phyloP scores from a whole-genome alignment of 495 filamentous ascomycete genomes.

The Xylona heveae region DNA sequence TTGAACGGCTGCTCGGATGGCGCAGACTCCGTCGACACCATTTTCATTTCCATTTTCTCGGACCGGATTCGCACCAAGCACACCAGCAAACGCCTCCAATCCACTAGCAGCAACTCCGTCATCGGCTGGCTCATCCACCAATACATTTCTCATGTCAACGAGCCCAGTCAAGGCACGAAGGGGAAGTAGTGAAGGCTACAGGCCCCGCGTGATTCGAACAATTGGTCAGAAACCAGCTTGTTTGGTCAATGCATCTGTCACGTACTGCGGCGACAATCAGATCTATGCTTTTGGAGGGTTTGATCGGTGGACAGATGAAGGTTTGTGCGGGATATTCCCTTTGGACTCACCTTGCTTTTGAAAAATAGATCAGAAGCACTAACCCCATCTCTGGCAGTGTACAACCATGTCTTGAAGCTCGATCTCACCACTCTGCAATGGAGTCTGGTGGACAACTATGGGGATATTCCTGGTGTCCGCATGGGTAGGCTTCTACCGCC shows the following conservation, averaged over 20 bases:
- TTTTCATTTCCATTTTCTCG: no score
- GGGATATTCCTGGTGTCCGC: constrained; percentile 90
- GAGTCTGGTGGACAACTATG: constrained; percentile 94
- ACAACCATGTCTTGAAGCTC: constrained; percentile 85
- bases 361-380: constrained; percentile 1
- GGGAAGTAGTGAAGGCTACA: constrained; percentile 43
- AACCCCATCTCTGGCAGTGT: constrained; percentile 46
- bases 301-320: constrained; percentile 94
- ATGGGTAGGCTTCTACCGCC: constrained; percentile 52
- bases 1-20: no score
- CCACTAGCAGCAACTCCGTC: no score
- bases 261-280: constrained; percentile 83
- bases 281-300: constrained; percentile 99
- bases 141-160: constrained; percentile 70
- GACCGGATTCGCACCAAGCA: no score
- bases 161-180: constrained; percentile 44
- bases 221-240: constrained; percentile 81
- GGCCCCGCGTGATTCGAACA: constrained; percentile 58
- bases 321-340: constrained; percentile 15
- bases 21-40: no score
- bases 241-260: constrained; percentile 92
- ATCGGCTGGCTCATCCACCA: constrained; percentile 33
- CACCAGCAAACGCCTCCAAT: no score
- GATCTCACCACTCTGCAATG: constrained; percentile 75
- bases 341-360: neutral